Base-by-base conservation (phyloP, 306 rosid species). In the Lathyrus sativus region DNA sequence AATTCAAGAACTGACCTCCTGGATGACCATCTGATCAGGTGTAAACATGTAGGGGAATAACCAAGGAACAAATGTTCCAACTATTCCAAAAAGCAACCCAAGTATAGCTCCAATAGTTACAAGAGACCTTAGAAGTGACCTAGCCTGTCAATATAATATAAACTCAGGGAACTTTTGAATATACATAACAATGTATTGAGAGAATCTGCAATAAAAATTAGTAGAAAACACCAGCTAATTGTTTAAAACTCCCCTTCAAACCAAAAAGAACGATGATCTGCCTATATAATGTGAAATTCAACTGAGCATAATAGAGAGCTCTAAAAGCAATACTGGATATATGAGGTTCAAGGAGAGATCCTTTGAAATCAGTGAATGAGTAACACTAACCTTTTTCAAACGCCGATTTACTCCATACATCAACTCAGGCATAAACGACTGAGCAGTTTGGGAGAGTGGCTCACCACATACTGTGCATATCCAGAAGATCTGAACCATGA, bases 1-100 rank as follows among this genome's bases (percentile, higher is more conserved):
- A 9, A 22, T 14, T 39, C 24, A 51, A 51, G 9, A 41, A 79
- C 88, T 35, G 35, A 88, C 96, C 96, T 86, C 92, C 42, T 74
- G 85, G 69, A 88, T 70, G 73, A 91, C 84, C 68, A 69, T 81
- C 76, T 67, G 83, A 81, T 91, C 97, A 39, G 73, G 85, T 5
- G 96, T 86, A 78, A 86, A 91, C 51, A 83, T 63, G 60, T 75
- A 74, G 42, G 92, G 92, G 76, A 91, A 83, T 53, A 91, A 76
- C 89, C 84, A 82, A 51, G 77, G 77, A 53, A 73, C 46, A 51
- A 41, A 63, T 46, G 61, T 63, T 73, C 77, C 77, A 17, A 63
- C 45, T 26, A 50, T 13, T 28, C 76, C 76, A 24, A 72, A 39
- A 50, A 62, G 28, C 49, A 73, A 24, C 22, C 77, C 77, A 15